Evolutionary conservation across 2,329 filamentous ascomycete species (phyloP), one percentile per base, ranked within the genome.

Genomic region (Aspergillus fumigatus): DNA sequence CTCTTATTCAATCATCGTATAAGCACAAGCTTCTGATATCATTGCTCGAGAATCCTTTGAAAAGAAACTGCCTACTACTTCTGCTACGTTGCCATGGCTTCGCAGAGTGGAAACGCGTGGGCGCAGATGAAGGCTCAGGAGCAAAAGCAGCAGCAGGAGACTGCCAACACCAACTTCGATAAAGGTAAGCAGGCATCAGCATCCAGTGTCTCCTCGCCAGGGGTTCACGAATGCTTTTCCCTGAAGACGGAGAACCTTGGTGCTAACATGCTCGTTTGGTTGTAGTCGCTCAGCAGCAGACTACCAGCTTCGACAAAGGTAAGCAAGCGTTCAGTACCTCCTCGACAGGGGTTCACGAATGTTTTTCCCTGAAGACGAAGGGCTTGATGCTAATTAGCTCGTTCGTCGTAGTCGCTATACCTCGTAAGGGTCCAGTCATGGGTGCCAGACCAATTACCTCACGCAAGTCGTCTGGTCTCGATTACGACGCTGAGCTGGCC

Each of bases 401-500:
- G 32, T 21, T 47, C 27, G 21, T 40, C 17, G 47, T 35, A 53
- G 53, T 47, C 3, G 43, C 48, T 17, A 55, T 58, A 21, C 53
- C 53, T 41, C 49, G 38, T 38, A 47, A 52, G 41, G 47, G 47
- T 25, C 50, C 53, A n/a, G 26, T 48, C 21, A 52, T 55, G 50
- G 47, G 29, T 52, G 43, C 11, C 7, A 55, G 53, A n/a, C 59
- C 62, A n/a, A 26, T 4, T 14, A 52, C 54, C 17, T 26, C 54
- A 19, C 55, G 62, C 47, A 65, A 64, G 40, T 55, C 38, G 11
- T 63, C 66, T 1, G 57, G 59, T 6, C 63, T 70, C 3, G 62
- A 71, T 53, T 67, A 63, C 48, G 59, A 70, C 27, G 52, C 58
- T 32, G 62, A 62, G 10, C 58, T 70, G 5, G 67, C 68, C 29